These are phyloP conservation scores for Spathaspora girioi DNA, from an alignment of 805 yeast species.

Conservation along the genomic window DNA sequence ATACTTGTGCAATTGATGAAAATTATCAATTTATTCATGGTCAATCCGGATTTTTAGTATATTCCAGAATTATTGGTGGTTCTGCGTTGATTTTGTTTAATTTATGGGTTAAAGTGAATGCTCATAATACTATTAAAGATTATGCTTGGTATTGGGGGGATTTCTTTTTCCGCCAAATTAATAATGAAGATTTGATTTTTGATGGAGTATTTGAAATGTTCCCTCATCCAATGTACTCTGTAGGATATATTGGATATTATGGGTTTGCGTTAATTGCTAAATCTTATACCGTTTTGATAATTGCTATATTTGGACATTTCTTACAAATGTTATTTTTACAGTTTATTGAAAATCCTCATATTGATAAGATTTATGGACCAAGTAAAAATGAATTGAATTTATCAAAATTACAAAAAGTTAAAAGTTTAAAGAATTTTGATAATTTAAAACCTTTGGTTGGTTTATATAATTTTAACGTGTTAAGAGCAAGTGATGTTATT, in stretches of 20 bases:
- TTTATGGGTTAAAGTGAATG: slow-evolving; percentile 81
- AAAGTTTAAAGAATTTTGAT: slow-evolving; percentile 42
- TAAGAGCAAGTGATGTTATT: slow-evolving; percentile 62
- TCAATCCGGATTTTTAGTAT: slow-evolving; percentile 43
- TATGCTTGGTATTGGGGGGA: slow-evolving; percentile 97
- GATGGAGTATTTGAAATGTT: slow-evolving; percentile 89
- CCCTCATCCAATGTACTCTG: slow-evolving; percentile 91
- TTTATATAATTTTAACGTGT: slow-evolving; percentile 56
- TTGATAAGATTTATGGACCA: slow-evolving; percentile 71
- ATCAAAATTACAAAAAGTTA: slow-evolving; percentile 41
- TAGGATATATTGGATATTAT: slow-evolving; percentile 84
- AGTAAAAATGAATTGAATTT: slow-evolving; percentile 35
- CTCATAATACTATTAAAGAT: slow-evolving; percentile 84
- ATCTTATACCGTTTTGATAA: slow-evolving; percentile 63
- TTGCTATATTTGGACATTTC: slow-evolving; percentile 73
- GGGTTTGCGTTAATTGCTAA: slow-evolving; percentile 78
- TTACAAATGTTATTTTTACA: slow-evolving; percentile 72
- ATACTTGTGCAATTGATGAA: slow-evolving; percentile 38
- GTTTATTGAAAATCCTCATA: slow-evolving; percentile 81
- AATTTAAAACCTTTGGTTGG: slow-evolving; percentile 53
- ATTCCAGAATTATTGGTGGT: slow-evolving; percentile 58
- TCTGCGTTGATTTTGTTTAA: slow-evolving; percentile 61
- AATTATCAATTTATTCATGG: slow-evolving; percentile 31
- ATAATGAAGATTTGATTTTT: slow-evolving; percentile 64
- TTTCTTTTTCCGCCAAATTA: slow-evolving; percentile 71